These are phyloP conservation scores for Microglena sp. DNA, from an alignment of 139 green algal species.

Conservation along the genomic window DNA sequence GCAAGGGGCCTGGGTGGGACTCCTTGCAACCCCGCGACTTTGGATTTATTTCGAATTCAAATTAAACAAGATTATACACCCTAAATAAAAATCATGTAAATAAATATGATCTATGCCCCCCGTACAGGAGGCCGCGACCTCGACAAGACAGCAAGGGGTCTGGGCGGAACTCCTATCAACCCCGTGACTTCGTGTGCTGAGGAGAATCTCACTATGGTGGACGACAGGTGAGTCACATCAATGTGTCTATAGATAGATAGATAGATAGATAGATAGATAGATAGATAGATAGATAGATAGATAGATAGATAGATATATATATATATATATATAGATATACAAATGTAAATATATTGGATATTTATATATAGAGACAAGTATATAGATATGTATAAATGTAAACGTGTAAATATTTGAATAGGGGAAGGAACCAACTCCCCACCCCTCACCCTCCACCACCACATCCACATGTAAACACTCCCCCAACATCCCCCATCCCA, in stretches of 20 bases:
- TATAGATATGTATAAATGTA: background rate
- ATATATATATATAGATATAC: too few species aligned
- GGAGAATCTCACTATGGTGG: slow-evolving; percentile 46
- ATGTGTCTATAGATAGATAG: background rate
- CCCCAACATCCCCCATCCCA: background rate
- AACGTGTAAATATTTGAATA: background rate
- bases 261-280: too few species aligned
- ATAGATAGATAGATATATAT: too few species aligned
- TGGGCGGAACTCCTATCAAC: slow-evolving; percentile 44
- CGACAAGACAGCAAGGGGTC: slow-evolving; percentile 44
- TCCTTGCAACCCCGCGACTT: too few species aligned
- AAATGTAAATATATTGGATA: background rate
- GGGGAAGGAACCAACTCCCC: background rate
- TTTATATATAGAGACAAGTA: background rate
- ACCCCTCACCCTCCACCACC: too few species aligned
- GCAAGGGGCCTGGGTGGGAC: slow-evolving; percentile 58
- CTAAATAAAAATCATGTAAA: too few species aligned
- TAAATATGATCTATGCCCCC: too few species aligned
- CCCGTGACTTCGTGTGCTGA: slow-evolving; percentile 38
- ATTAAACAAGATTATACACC: too few species aligned
- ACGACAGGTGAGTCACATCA: slow-evolving; percentile 27
- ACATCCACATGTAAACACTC: background rate
- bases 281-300: background rate
- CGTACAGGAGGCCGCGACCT: slow-evolving; percentile 25
- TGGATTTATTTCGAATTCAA: too few species aligned